These are phyloP conservation scores for Trypanosoma boissoni DNA, from an alignment of 208 protist species.

Conservation along the genomic window DNA sequence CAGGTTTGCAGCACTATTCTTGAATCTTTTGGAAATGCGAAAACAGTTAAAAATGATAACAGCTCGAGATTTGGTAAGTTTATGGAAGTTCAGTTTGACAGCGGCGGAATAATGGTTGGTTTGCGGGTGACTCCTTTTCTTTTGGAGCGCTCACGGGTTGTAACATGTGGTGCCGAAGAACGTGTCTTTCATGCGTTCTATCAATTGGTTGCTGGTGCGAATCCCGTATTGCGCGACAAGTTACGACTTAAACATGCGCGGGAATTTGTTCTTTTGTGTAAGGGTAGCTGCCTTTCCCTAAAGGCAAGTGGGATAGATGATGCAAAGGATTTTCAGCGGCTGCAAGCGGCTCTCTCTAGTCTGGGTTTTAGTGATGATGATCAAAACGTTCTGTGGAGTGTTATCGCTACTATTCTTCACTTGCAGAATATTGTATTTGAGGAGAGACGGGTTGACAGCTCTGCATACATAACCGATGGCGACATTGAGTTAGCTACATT, in stretches of 20 bases:
- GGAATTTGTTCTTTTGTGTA: constrained; percentile 16
- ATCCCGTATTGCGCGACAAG: constrained; percentile 1
- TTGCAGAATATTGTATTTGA: constrained; percentile 33
- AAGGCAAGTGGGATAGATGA: constrained; percentile 19
- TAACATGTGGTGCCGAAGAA: constrained; percentile 46
- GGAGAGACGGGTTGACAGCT: constrained; percentile 1
- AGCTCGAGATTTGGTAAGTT: constrained; percentile 79
- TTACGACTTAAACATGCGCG: constrained; percentile 23
- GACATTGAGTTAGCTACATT: constrained; percentile 19
- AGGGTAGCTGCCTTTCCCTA: constrained; percentile 12
- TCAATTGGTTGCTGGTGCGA: constrained; percentile 55
- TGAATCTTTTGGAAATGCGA: constrained; percentile 86
- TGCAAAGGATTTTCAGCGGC: constrained; percentile 16
- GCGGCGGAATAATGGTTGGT: constrained; percentile 31
- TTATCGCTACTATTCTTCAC: constrained; percentile 27
- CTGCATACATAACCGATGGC: constrained; percentile 9
- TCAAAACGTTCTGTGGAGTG: constrained; percentile 22
- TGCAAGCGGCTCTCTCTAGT: constrained; percentile 12
- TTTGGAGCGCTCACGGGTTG: constrained; percentile 41
- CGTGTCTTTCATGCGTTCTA: constrained; percentile 89
- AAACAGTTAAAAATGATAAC: constrained; percentile 80
- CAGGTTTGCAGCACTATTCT: constrained; percentile 48
- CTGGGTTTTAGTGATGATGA: constrained; percentile 19
- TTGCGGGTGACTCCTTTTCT: constrained; percentile 35
- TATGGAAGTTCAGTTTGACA: constrained; percentile 70